Percentiles rank a stretch among this genome's conserved stretches.
These are phyloP conservation scores for Oryza longistaminata DNA, from an alignment of 176 grass and related monocot genomes.

Conservation along the genomic window DNA sequence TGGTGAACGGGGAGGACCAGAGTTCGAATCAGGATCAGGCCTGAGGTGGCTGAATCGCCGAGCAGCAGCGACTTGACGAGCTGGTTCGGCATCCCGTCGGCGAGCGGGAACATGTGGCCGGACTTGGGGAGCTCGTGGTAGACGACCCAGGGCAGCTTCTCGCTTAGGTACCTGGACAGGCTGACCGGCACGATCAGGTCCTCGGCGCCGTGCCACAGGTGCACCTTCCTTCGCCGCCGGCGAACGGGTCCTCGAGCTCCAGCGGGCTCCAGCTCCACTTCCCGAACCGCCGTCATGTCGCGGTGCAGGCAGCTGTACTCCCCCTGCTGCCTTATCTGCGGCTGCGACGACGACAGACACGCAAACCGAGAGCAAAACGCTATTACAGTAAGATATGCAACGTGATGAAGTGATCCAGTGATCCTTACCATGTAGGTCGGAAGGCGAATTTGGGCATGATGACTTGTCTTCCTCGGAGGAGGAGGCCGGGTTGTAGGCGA, in stretches of 20 bases:
- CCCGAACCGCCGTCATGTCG: slow-evolving; percentile 76
- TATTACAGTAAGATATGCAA: neutral
- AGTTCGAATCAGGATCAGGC: neutral
- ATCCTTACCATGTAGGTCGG: slow-evolving; percentile 43
- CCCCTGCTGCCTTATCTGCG: slow-evolving; percentile 66
- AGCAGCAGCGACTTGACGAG: slow-evolving; percentile 59
- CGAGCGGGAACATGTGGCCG: slow-evolving; percentile 64
- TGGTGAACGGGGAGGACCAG: neutral
- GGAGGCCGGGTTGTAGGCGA: slow-evolving; percentile 43
- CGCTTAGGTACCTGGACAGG: slow-evolving; percentile 58
- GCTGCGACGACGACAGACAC: slow-evolving; percentile 15
- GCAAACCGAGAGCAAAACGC: neutral
- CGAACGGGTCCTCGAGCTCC: slow-evolving; percentile 69
- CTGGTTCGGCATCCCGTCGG: slow-evolving; percentile 56
- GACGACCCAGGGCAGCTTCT: slow-evolving; percentile 65
- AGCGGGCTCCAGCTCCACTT: slow-evolving; percentile 71
- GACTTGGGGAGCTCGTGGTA: slow-evolving; percentile 74
- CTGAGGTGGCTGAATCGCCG: slow-evolving; percentile 23
- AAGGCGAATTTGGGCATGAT: slow-evolving; percentile 39
- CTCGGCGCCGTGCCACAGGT: slow-evolving; percentile 79
- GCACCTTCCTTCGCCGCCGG: slow-evolving; percentile 52
- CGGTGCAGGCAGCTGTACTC: slow-evolving; percentile 62
- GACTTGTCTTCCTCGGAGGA: slow-evolving; percentile 53
- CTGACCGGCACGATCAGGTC: slow-evolving; percentile 59
- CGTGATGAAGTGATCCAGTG: neutral